Base-by-base conservation (phyloP, 495 filamentous ascomycete species). In the Penicillium manginii region DNA sequence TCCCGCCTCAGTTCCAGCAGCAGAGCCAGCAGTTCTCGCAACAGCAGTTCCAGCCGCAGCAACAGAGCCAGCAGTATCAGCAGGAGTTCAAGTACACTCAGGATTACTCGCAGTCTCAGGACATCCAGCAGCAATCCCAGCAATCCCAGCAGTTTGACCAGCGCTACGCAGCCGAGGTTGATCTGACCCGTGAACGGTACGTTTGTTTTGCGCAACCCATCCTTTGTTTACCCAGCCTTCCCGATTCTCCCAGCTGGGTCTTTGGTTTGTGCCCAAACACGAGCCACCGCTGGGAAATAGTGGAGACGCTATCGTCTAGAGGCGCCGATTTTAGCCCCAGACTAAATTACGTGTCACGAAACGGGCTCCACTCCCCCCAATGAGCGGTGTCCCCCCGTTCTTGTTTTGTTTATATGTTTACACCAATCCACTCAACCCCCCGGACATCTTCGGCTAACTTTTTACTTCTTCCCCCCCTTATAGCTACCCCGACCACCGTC, bases 101-200 rank as follows among this genome's bases (percentile, higher is more conserved):
- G 26, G 26, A 29, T 29, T 29, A 29, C 26, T 29, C 26, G 6
- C 26, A 29, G 26, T 29, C 26, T 29, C 26, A 29, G 26, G 47
- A 43, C 4, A 9, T 32, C 19, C 39, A 29, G 26, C 39, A 29
- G 26, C 42, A 43, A 2, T 21, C 40, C 40, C 22, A 50, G 23
- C 37, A 33, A 29, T 18, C 22, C 33, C 57, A 29, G 31, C 54
- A 57, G 35, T 49, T 54, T 55, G 56, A 59, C 14, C 52, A 54
- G 29, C 52, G 43, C 48, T 69, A 70, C 69, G 47, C 57, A 57
- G 67, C 80, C 52, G 74, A 86, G 66, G 78, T 87, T 63, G 80
- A 86, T 46, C 62, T 85, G 55, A 74, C 79, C 55, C 76, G 81
- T 72, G 80, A 86, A 74, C 75, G 77, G 80, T 86, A 77, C 66